Base-by-base conservation (phyloP, 1,139 yeast genomes). In the Pichia sp. region DNA sequence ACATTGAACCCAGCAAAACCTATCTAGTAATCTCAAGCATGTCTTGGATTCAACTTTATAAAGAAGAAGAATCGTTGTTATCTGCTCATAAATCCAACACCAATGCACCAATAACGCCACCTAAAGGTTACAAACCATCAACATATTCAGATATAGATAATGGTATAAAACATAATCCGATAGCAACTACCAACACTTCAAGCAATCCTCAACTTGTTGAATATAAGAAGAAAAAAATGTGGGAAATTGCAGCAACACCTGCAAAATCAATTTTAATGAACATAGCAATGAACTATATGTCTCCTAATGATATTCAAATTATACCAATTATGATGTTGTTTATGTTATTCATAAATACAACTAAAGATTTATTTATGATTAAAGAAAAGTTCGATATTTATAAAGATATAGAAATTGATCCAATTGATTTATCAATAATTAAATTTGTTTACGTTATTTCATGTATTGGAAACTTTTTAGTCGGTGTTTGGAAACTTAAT, bases 321-420 rank as follows among this genome's bases (percentile, higher is more conserved):
- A 90, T 93, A 55, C 95, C 97, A 6, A 85, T 93, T 52, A 85
- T 90, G 70, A 91, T 90, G 88, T 87, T 96, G 0, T 69, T 87
- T 43, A 88, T 86, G 89, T 73, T 93, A 62, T 80, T 93, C 59
- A 78, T 84, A 60, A 84, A 81, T 46, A 96, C 98, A 0, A 62
- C 88, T 43, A 84, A 81, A 62, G 88, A 95, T 36, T 82, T 93
- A 2, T 68, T 84, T 47, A 69, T 73, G 14, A 80, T 87, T 1
- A 76, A 76, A 56, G 62, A 72, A 14, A 71, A 70, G 50, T 77
- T 78, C 58, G 8, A 22, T 16, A 9, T 22, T 2, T 28, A 51
- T 0, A 44, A 53, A 19, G 9, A 60, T 19, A 62, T 62, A 2
- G 42, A 60, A 9, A 59, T 55, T n/a, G 59, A 58, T 34, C 44